Base-by-base conservation (phyloP, 805 yeast species). In the Saccharomycopsis sp. region DNA sequence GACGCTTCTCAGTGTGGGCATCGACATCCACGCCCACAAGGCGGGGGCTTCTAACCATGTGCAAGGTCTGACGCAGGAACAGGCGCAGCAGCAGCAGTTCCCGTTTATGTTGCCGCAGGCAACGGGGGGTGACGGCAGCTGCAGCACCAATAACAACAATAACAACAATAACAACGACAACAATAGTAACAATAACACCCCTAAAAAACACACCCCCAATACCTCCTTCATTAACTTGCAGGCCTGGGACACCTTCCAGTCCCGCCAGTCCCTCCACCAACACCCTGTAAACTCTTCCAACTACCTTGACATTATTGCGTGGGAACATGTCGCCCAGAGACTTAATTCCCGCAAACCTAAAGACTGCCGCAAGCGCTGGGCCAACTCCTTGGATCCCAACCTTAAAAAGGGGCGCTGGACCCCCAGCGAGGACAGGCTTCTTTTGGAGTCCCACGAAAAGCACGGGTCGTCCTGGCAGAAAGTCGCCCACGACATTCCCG, bases 321-420 rank as follows among this genome's bases (percentile, higher is more conserved):
- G 95, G 95, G 88, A 84, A 34, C 60, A 62, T 55, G 76, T 84
- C 47, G 79, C 84, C 63, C 74, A 62, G 63, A 72, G 60, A 66
- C 78, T 72, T 68, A 78, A 65, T 62, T 71, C 64, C 71, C 74
- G 97, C 55, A 84, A 87, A 64, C 78, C 89, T 12, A 89, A 87
- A 65, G 96, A 90, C 67, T 87, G 96, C 67, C 79, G 90, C 40
- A 91, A 90, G 69, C 73, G 97, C 58, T 91, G 97, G 97, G 74
- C 81, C 16, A 86, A 85, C 62, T 89, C 96, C 0, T 71, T 91
- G 47, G 94, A 90, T 69, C 97, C 97, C 1, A 80, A 77, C 59
- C 73, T 91, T 60, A 80, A 83, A 57, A 87, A 89, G 63, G 97
- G 97, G 1, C 82, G 83, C 66, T 91, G 97, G 97, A 87, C 94